phyloP scores from a whole-genome alignment of 179 eudicot species.

The Corrigiola litoralis region DNA sequence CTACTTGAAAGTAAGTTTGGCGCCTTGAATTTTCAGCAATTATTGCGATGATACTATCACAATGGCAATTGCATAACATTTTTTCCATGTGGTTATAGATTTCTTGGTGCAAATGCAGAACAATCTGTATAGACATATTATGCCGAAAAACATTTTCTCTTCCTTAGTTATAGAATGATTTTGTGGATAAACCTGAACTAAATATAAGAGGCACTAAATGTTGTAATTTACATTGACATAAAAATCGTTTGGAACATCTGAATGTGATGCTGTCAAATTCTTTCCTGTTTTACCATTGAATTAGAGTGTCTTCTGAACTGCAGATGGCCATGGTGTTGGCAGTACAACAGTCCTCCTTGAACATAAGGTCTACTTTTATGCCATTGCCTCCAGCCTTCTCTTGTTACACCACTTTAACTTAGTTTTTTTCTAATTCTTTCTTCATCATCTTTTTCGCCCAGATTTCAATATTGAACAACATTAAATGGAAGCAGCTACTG shows the following conservation, averaged over 20 bases:
- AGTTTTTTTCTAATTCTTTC: too few relatives aligned
- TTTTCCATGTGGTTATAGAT: background rate
- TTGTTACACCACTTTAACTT: too few relatives aligned
- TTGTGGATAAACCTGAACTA: background rate
- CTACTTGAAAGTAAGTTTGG: slow-evolving; percentile 16
- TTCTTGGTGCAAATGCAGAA: background rate
- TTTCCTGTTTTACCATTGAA: too few relatives aligned
- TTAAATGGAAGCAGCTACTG: slow-evolving; percentile 20
- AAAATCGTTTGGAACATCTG: background rate
- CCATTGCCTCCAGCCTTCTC: too few relatives aligned
- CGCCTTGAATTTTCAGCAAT: background rate
- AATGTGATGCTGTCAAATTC: background rate
- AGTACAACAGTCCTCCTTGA: background rate
- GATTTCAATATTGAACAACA: slow-evolving; percentile 11
- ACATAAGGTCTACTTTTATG: too few relatives aligned
- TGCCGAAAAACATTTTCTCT: too few relatives aligned
- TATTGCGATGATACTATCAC: background rate
- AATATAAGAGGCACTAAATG: background rate
- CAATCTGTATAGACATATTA: too few relatives aligned
- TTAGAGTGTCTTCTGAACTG: background rate
- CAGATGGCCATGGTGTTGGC: slow-evolving; percentile 5
- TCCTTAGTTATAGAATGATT: too few relatives aligned
- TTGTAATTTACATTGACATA: background rate
- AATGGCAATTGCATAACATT: background rate
- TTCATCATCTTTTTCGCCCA: background rate